phyloP scores from a whole-genome alignment of 805 yeast species.

The Torulaspora maleeae region DNA sequence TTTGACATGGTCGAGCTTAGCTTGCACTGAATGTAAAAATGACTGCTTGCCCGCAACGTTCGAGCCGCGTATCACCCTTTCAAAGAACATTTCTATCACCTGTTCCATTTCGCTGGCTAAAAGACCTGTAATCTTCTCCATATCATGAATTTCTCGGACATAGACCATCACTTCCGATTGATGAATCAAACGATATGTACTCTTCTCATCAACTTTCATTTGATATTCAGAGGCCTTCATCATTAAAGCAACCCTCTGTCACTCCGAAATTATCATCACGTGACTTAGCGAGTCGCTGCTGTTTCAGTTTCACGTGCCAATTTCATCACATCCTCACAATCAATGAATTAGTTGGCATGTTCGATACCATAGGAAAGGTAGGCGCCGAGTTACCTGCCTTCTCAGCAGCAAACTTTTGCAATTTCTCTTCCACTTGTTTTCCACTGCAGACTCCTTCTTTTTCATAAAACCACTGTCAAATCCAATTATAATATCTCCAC shows the following conservation, averaged over 20 bases:
- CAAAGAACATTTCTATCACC: constrained; percentile 63
- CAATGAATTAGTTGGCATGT: constrained; percentile 25
- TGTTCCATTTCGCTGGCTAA: constrained; percentile 35
- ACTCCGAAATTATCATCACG: constrained; percentile 66
- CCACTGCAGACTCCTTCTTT: constrained; percentile 39
- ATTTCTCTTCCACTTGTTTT: constrained; percentile 10
- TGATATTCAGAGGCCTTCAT: constrained; percentile 90
- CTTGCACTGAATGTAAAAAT: constrained; percentile 66
- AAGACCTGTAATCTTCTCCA: constrained; percentile 34
- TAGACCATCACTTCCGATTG: constrained; percentile 80
- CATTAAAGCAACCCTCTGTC: constrained; percentile 85
- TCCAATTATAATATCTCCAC: constrained; percentile 89
- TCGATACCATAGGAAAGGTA: constrained; percentile 28
- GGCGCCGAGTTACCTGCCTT: constrained; percentile 18
- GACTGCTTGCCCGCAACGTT: constrained; percentile 62
- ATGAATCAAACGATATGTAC: constrained; percentile 64
- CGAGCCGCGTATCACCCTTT: constrained; percentile 45
- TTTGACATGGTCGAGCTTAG: constrained; percentile 71
- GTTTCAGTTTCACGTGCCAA: constrained; percentile 59
- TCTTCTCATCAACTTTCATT: constrained; percentile 51
- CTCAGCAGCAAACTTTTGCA: constrained; percentile 17
- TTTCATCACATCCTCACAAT: constrained; percentile 45
- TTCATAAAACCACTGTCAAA: constrained; percentile 82
- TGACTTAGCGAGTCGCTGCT: constrained; percentile 46
- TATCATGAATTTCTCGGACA: constrained; percentile 41